Percentiles rank a stretch among this genome's conserved stretches.
Evolutionary conservation across 2,329 filamentous ascomycete genomes (phyloP).

Genomic region (Penicillium sp.): DNA sequence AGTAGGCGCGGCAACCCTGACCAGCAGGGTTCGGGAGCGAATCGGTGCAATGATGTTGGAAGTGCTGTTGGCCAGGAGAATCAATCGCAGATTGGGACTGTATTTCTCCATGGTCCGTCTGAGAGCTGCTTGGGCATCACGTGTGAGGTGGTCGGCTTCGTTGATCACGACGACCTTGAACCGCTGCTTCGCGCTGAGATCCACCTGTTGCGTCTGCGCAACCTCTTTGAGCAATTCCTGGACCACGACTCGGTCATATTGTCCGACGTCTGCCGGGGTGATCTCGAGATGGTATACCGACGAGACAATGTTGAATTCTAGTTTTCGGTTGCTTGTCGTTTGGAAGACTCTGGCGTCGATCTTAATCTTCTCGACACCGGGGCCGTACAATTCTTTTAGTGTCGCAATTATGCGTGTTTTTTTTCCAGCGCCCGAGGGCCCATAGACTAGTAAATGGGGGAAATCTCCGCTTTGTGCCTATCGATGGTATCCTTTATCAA

Average conservation of each 20-base stretch:
- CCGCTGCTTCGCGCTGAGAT: conserved; percentile 79
- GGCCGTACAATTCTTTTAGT: conserved; percentile 88
- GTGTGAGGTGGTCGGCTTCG: conserved; percentile 88
- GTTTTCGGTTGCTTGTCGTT: conserved; percentile 90
- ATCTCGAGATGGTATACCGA: conserved; percentile 98
- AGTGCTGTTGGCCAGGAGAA: conserved; percentile 90
- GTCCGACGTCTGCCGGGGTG: conserved; percentile 93
- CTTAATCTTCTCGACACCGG: conserved; percentile 99
- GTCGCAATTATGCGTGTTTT: conserved; percentile 97
- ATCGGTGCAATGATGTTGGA: conserved; percentile 99
- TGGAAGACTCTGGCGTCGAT: conserved; percentile 97
- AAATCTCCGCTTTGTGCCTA: conserved; percentile 97
- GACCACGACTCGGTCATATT: conserved; percentile 91
- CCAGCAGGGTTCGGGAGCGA: conserved; percentile 82
- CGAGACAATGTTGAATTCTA: conserved; percentile 98
- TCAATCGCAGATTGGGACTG: conserved; percentile 87
- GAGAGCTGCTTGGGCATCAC: conserved; percentile 92
- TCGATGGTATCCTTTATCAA: conserved; percentile 8
- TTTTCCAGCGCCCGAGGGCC: conserved; percentile 93
- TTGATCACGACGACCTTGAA: conserved; percentile 99
- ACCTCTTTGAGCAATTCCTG: conserved; percentile 97
- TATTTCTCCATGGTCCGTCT: conserved; percentile 99
- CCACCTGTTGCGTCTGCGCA: conserved; percentile 98
- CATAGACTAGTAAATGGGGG: conserved; percentile 94
- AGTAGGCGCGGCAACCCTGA: conserved; percentile 85